Evolutionary conservation across 495 filamentous ascomycete species (phyloP).

Genomic region (Hypoxylon lienhwacheense): DNA sequence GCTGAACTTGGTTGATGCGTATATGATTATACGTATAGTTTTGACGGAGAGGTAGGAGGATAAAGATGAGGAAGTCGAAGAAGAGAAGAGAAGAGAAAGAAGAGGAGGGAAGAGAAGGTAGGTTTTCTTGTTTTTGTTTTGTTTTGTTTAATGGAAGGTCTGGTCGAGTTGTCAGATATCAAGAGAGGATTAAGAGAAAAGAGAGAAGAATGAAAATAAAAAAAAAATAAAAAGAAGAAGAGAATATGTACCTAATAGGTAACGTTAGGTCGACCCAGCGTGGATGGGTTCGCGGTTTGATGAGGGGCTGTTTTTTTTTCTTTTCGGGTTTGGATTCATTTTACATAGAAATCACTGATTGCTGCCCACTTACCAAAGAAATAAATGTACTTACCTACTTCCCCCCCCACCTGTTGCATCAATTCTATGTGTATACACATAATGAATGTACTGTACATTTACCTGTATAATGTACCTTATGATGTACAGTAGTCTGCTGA

Average conservation of each 20-base stretch:
- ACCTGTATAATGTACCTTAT: too few species aligned
- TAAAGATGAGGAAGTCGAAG: conserved; percentile 4
- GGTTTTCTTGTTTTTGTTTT: conserved; percentile 19
- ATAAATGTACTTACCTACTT: conserved; percentile 4
- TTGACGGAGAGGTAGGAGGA: too few species aligned
- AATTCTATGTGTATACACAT: too few species aligned
- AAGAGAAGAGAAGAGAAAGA: conserved; percentile 1
- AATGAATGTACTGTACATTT: too few species aligned
- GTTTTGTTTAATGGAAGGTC: conserved; percentile 10
- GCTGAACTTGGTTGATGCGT: conserved; percentile 15
- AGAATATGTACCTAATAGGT: too few species aligned
- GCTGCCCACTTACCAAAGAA: too few species aligned
- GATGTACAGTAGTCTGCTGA: too few species aligned
- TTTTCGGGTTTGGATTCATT: conserved; percentile 15
- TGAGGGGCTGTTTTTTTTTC: conserved; percentile 33
- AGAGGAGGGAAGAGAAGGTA: conserved; percentile 6
- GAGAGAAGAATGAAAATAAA: too few species aligned
- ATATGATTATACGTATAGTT: conserved; percentile 12
- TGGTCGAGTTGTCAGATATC: conserved; percentile 25
- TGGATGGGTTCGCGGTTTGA: conserved; percentile 31
- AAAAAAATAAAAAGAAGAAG: too few species aligned
- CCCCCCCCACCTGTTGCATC: neutral
- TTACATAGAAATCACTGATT: neutral
- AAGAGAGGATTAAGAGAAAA: conserved; percentile 27
- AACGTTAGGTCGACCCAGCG: conserved; percentile 2